Conservation (phyloP, 1,284 basidiomycete genomes). For the Sporisorium iseilematis-ciliati region DNA sequence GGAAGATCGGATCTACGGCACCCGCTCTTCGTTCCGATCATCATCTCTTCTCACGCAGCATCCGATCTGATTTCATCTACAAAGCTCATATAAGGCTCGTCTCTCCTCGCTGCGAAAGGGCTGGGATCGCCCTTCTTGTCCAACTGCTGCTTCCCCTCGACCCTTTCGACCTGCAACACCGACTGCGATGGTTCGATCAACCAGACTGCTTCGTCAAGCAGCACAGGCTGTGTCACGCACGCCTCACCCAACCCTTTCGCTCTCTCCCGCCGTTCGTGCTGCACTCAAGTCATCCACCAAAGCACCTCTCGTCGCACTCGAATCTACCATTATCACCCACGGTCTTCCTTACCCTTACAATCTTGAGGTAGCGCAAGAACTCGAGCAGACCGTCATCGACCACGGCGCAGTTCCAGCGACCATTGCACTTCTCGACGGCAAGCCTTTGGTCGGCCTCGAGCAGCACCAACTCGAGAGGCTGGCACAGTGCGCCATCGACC, state of each 20-base stretch:
- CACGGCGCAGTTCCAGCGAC: conserved; percentile 88
- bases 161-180: neutral
- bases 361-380: conserved; percentile 78
- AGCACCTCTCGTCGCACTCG: conserved; percentile 73
- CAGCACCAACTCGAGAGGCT: conserved; percentile 78
- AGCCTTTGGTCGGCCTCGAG: conserved; percentile 86
- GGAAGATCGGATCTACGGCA: conserved; percentile 27
- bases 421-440: conserved; percentile 85
- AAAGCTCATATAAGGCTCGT: conserved; percentile 6
- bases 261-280: conserved; percentile 29
- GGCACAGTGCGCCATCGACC: conserved; percentile 72
- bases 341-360: conserved; percentile 79
- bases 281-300: conserved; percentile 22
- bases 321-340: conserved; percentile 90
- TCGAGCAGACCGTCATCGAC: conserved; percentile 83
- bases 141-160: neutral
- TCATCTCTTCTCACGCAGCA: neutral
- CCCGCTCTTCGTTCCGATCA: neutral
- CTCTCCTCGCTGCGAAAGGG: neutral
- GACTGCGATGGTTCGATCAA: conserved; percentile 36
- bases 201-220: conserved; percentile 35
- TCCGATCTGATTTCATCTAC: neutral
- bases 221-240: conserved; percentile 27
- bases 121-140: neutral
- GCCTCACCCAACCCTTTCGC: conserved; percentile 29